Conservation (phyloP, 805 yeast genomes). For the Kazachstania taianensis region DNA sequence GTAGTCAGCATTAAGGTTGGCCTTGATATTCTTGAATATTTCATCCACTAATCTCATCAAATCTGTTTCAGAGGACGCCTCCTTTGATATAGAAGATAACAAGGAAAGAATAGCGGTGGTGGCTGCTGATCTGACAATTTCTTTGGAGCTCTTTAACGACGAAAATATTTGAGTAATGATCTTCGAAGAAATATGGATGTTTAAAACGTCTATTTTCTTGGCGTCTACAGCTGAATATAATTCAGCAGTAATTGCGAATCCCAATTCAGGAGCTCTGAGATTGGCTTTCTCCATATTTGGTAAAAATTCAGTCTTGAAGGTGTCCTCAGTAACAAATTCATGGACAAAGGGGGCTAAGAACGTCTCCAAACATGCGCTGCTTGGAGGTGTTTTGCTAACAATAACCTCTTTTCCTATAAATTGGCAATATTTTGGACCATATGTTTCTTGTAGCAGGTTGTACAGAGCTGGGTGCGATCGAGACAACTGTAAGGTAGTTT, state of each 20-base stretch:
- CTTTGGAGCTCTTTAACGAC: constrained; percentile 63
- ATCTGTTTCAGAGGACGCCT: constrained; percentile 22
- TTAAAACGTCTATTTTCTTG: constrained; percentile 34
- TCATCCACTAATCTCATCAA: constrained; percentile 38
- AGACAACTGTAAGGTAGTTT: constrained; percentile 17
- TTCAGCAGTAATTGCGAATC: constrained; percentile 47
- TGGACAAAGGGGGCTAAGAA: constrained; percentile 37
- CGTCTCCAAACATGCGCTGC: constrained; percentile 32
- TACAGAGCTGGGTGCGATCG: constrained; percentile 16
- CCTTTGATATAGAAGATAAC: constrained; percentile 13
- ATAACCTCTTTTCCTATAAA: constrained; percentile 34
- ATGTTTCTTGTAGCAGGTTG: constrained; percentile 14
- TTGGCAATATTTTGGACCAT: constrained; percentile 14
- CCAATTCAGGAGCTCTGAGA: constrained; percentile 67
- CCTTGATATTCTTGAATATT: constrained; percentile 45
- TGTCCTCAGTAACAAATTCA: constrained; percentile 33
- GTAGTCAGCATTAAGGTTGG: constrained; percentile 53
- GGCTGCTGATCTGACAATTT: constrained; percentile 45
- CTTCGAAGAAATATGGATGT: constrained; percentile 35
- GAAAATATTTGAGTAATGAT: constrained; percentile 42
- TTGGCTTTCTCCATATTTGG: constrained; percentile 66
- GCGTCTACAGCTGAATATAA: constrained; percentile 29
- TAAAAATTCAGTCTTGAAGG: constrained; percentile 33
- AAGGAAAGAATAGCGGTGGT: constrained; percentile 28
- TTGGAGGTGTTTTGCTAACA: constrained; percentile 36